Evolutionary conservation across 2,329 filamentous ascomycete species (phyloP), one percentile per base, ranked within the genome.

Genomic region (Xylariaceae sp.): DNA sequence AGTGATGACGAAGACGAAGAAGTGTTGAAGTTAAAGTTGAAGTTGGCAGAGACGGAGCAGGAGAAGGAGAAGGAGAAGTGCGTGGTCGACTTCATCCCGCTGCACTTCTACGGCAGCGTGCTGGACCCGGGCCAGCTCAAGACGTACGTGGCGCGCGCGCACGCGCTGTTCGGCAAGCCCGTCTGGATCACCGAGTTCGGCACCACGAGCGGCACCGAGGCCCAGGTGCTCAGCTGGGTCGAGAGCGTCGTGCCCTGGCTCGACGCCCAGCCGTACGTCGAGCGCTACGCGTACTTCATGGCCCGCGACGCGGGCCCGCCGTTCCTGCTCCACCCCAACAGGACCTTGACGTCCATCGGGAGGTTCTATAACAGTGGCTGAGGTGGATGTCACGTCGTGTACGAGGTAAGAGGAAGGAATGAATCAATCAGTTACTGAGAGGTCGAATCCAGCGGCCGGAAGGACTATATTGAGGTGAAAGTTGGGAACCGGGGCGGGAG

Each of bases 161-260:
- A 17, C 12, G 16, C 16, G 13, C 6, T 3, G 23, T 36, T 36
- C 14, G 21, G 21, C 12, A 28, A 28, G n/a, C 34, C 34, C 3
- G 17, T 36, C 34, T 36, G 34, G 34, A 14, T 36, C 23, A 36
- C 34, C n/a, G 34, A 36, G 34, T 36, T 29, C 14, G 34, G 34
- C n/a, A 36, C 24, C n/a, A 18, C 11, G 3, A 18, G 34, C 12
- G 26, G 34, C 2, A 16, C 34, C 17, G 34, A 36, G 18, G 34
- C 23, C 5, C 21, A 36, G n/a, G 26, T 36, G 13, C 9, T 29
- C 2, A 9, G 9, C 4, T 36, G 23, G 24, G 9, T 36, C n/a
- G 5, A 18, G 34, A 16, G 12, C 7, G 26, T 30, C 4, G 3
- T 29, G 23, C 34, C 23, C 15, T 36, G 34, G 34, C 12, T 36